phyloP scores from a whole-genome alignment of 2,329 filamentous ascomycete species.

The Clarireedia homoeocarpa region DNA sequence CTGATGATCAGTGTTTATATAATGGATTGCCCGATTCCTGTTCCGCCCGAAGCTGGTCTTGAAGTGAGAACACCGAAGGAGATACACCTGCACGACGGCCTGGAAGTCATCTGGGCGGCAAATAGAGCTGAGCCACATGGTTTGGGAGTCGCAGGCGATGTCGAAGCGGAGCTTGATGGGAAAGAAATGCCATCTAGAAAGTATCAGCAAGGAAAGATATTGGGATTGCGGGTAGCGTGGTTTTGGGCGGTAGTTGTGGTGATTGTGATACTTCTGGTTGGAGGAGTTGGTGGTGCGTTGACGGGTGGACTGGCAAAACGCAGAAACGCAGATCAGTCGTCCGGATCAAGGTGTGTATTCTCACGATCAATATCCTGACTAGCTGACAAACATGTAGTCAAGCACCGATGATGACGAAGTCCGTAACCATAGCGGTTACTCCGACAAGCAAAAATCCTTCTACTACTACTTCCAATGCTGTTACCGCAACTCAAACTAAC shows the following conservation, averaged over 20 bases:
- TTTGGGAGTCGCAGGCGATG: neutral
- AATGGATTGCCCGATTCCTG: neutral
- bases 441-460: too few species aligned
- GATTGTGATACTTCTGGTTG: neutral
- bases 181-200: neutral
- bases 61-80: neutral
- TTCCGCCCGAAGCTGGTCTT: constrained; percentile 2
- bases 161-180: neutral
- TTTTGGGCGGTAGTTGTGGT: neutral
- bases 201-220: neutral
- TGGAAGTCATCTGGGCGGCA: neutral
- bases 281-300: neutral
- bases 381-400: too few species aligned
- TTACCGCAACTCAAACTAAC: too few species aligned
- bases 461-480: too few species aligned
- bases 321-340: too few species aligned
- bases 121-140: neutral
- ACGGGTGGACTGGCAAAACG: neutral
- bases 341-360: too few species aligned
- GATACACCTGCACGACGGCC: neutral
- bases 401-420: too few species aligned
- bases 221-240: neutral
- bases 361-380: too few species aligned
- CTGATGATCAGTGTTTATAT: neutral
- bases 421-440: too few species aligned